Evolutionary conservation across 2,329 filamentous ascomycete genomes (phyloP).

Genomic region (Hirsutella thompsonii): DNA sequence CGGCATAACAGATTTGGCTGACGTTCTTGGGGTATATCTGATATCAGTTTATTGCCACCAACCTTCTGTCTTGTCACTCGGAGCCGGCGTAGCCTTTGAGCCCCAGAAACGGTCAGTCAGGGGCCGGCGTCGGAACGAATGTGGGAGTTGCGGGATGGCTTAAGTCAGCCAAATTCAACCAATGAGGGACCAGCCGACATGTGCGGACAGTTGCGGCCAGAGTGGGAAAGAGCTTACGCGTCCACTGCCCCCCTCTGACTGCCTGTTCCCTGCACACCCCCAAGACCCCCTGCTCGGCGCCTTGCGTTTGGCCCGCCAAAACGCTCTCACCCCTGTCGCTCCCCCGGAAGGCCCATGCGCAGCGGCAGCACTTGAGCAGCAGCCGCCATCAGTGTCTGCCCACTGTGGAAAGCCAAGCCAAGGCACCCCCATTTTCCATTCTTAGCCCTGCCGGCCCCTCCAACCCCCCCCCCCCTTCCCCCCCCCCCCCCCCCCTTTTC

Average conservation of each 20-base stretch:
- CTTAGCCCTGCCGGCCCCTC: background rate
- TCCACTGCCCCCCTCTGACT: constrained; percentile 10
- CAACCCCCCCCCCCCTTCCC: too few species aligned
- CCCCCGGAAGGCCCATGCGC: background rate
- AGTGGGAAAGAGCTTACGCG: constrained; percentile 13
- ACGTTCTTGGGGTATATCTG: too few species aligned
- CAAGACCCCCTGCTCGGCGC: too few species aligned
- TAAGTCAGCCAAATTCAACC: background rate
- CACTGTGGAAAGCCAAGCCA: background rate
- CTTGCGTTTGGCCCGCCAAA: background rate
- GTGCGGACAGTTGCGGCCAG: background rate
- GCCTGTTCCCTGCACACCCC: constrained; percentile 1
- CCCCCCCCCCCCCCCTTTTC: background rate
- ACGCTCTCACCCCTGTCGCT: constrained; percentile 1
- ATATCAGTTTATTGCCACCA: too few species aligned
- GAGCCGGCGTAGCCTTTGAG: too few species aligned
- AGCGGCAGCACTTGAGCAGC: too few species aligned
- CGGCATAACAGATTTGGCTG: too few species aligned
- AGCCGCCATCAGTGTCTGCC: background rate
- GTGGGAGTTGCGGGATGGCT: background rate
- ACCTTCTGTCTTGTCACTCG: too few species aligned
- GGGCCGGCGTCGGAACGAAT: too few species aligned
- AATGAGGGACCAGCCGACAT: background rate
- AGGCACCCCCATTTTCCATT: background rate
- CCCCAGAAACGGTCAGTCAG: too few species aligned